phyloP scores from a whole-genome alignment of 2,329 filamentous ascomycete species.

The Epichloe baconii region DNA sequence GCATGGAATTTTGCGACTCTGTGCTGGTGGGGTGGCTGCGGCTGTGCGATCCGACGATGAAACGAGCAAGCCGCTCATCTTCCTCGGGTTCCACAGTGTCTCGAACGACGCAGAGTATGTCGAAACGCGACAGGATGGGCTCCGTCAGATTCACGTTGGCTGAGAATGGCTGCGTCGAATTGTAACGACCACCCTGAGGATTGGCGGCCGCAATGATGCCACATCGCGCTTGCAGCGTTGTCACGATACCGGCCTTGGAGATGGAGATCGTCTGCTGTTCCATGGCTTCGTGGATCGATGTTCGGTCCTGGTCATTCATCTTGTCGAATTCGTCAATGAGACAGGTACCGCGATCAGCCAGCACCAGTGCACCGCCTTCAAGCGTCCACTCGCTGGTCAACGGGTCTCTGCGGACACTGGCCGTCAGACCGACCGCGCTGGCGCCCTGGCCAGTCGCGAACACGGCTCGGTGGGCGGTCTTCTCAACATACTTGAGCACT shows the following conservation, averaged over 20 bases:
- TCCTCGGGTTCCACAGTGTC: constrained; percentile 88
- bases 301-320: constrained; percentile 98
- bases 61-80: constrained; percentile 84
- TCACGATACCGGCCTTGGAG: constrained; percentile 96
- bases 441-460: constrained; percentile 97
- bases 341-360: constrained; percentile 89
- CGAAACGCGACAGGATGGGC: constrained; percentile 94
- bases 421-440: constrained; percentile 92
- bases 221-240: constrained; percentile 88
- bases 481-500: constrained; percentile 93
- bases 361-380: constrained; percentile 86
- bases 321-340: constrained; percentile 99
- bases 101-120: constrained; percentile 89
- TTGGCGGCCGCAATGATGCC: constrained; percentile 95
- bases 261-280: constrained; percentile 99
- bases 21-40: constrained; percentile 65
- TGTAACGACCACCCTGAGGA: constrained; percentile 91
- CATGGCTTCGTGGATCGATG: constrained; percentile 98
- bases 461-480: constrained; percentile 90
- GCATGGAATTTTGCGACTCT: constrained; percentile 40
- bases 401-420: constrained; percentile 88
- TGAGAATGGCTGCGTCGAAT: constrained; percentile 88
- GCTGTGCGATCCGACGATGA: constrained; percentile 89
- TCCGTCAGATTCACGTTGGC: constrained; percentile 95
- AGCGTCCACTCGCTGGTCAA: constrained; percentile 95